Conservation (phyloP, 2,329 filamentous ascomycete species). For the Didymella glomerata region DNA sequence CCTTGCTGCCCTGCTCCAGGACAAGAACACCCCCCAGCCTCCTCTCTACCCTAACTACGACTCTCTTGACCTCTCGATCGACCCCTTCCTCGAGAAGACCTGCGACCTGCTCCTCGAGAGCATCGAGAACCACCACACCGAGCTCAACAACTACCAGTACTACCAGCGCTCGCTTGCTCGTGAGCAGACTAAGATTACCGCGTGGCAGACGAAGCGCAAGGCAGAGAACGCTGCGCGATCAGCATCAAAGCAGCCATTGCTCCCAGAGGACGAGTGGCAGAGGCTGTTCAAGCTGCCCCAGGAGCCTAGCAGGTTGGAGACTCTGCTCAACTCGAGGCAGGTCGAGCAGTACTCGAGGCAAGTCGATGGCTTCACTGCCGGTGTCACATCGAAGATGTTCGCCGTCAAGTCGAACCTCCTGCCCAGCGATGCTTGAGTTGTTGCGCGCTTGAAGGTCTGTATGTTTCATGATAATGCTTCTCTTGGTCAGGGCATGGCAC, state of each 20-base stretch:
- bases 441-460: conserved; percentile 32
- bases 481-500: conserved; percentile 50
- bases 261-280: conserved; percentile 98
- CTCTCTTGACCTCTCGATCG: conserved; percentile 88
- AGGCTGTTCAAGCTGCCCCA: conserved; percentile 96
- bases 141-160: conserved; percentile 98
- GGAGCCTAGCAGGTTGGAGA: conserved; percentile 91
- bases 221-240: conserved; percentile 87
- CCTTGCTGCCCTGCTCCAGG: conserved; percentile 77
- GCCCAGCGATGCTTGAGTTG: conserved; percentile 58
- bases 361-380: conserved; percentile 93
- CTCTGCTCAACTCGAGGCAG: conserved; percentile 92
- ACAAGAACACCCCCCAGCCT: conserved; percentile 64
- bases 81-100: conserved; percentile 98
- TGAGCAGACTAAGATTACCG: conserved; percentile 94
- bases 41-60: conserved; percentile 90
- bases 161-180: conserved; percentile 93
- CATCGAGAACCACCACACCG: conserved; percentile 97
- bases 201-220: conserved; percentile 97
- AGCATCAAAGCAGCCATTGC: conserved; percentile 84
- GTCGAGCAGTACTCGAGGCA: conserved; percentile 98
- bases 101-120: conserved; percentile 95
- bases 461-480: conserved; percentile 45
- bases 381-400: conserved; percentile 96
- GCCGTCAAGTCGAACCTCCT: conserved; percentile 78